These are phyloP conservation scores for Tricholoma bakamatsutake DNA, from an alignment of 768 basidiomycete species.

Conservation along the genomic window DNA sequence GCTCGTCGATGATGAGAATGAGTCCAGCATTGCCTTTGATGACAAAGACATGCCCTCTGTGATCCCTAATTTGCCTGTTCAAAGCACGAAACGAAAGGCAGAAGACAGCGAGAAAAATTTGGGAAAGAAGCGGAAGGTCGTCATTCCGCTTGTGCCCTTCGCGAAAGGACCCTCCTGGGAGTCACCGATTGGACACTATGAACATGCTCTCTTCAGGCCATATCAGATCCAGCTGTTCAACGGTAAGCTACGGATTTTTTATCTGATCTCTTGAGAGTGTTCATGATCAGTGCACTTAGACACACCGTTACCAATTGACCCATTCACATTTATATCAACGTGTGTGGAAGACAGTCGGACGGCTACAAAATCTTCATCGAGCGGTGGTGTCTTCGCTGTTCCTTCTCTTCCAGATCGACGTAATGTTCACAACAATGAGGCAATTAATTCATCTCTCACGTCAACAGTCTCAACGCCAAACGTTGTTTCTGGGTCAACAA, in stretches of 20 bases:
- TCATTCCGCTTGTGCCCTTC: conserved; percentile 75
- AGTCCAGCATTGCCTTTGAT: conserved; percentile 35
- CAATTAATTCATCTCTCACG: conserved; percentile 10
- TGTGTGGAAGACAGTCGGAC: conserved; percentile 33
- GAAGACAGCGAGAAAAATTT: conserved; percentile 43
- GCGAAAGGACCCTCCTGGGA: conserved; percentile 85
- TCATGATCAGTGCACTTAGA: conserved; percentile 37
- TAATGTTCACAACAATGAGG: conserved; percentile 11
- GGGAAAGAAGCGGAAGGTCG: conserved; percentile 70
- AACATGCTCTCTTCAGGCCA: conserved; percentile 62
- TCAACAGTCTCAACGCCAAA: conserved; percentile 7
- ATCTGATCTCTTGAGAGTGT: not conserved
- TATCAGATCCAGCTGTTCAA: conserved; percentile 84
- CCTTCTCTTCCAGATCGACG: conserved; percentile 39
- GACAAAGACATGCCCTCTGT: conserved; percentile 30
- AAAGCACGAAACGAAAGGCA: conserved; percentile 59
- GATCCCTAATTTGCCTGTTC: conserved; percentile 27
- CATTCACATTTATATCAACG: conserved; percentile 66
- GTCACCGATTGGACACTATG: conserved; percentile 54
- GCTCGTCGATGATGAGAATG: conserved; percentile 74
- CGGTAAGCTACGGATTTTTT: conserved; percentile 38
- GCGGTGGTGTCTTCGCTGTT: conserved; percentile 37
- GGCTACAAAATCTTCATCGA: conserved; percentile 18
- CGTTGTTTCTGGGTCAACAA: conserved; percentile 16
- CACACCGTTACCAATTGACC: conserved; percentile 66